These are phyloP conservation scores for Colletotrichum sp. DNA, from an alignment of 2,329 filamentous ascomycete genomes.

Conservation along the genomic window DNA sequence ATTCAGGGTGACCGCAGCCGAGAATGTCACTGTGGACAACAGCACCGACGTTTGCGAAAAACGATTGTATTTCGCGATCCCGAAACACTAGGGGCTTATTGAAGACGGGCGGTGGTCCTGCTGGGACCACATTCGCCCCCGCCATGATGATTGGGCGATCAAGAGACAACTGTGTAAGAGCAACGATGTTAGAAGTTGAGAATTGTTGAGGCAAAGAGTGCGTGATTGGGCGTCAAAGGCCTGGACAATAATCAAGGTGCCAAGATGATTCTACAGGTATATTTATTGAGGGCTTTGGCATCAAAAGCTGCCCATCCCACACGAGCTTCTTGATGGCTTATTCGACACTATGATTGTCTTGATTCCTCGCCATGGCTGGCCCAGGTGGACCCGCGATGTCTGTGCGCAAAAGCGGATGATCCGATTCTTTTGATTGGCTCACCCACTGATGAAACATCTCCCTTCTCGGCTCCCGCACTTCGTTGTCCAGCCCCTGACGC, in stretches of 20 bases:
- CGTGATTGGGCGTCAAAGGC: neutral
- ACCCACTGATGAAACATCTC: neutral
- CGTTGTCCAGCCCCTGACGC: neutral
- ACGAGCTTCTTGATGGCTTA: neutral
- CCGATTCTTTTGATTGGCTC: neutral
- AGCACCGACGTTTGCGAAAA: neutral
- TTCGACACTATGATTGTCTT: neutral
- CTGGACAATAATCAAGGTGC: accelerated
- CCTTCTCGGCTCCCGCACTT: neutral
- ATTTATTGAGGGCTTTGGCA: neutral
- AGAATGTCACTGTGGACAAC: neutral
- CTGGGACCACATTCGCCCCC: neutral
- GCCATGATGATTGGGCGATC: neutral
- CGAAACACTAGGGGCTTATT: neutral
- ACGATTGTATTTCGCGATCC: neutral
- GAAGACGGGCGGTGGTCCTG: neutral
- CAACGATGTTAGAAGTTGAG: neutral
- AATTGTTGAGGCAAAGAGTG: accelerated
- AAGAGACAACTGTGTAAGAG: neutral
- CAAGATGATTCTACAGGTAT: neutral
- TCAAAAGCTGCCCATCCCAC: neutral
- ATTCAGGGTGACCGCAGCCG: neutral
- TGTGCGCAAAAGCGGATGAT: neutral
- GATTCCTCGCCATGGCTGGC: neutral
- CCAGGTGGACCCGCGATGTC: neutral